A percentile compares a stretch with the other conserved stretches of the same genome.
Conservation (phyloP, 2,329 filamentous ascomycete species). For the Penicillium capsulatum region DNA sequence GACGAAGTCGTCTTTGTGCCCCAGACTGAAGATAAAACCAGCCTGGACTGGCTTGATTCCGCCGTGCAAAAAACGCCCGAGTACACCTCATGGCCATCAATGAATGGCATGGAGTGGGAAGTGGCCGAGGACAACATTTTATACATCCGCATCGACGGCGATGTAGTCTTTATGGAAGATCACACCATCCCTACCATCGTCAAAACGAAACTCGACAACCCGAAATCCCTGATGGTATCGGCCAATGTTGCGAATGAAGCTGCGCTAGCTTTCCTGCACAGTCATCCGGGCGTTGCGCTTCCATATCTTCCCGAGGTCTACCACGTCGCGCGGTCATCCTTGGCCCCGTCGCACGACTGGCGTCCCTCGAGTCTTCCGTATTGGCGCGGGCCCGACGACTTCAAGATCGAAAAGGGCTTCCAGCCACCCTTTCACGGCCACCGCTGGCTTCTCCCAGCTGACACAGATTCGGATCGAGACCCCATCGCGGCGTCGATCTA, state of each 20-base stretch:
- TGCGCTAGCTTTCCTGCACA: constrained; percentile 52
- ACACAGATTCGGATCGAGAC: constrained; percentile 37
- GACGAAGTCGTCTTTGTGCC: constrained; percentile 45
- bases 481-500: constrained; percentile 51
- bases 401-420: constrained; percentile 27
- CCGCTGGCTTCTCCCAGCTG: constrained; percentile 48
- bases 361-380: constrained; percentile 31
- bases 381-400: constrained; percentile 33
- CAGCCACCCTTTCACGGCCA: constrained; percentile 38
- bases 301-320: constrained; percentile 51
- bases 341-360: constrained; percentile 28
- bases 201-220: constrained; percentile 50
- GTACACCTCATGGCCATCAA: constrained; percentile 25
- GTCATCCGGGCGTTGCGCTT: constrained; percentile 50
- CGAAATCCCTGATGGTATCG: constrained; percentile 50
- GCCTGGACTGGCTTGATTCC: constrained; percentile 36
- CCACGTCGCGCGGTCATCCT: constrained; percentile 15
- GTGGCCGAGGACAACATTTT: constrained; percentile 26
- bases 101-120: constrained; percentile 14
- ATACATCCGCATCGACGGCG: constrained; percentile 45
- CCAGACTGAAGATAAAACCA: constrained; percentile 33
- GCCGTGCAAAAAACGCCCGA: constrained; percentile 27
- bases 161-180: constrained; percentile 42
- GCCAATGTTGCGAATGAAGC: constrained; percentile 57
- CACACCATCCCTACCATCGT: constrained; percentile 52